Percentiles rank a stretch among this genome's conserved stretches.
Evolutionary conservation across 768 basidiomycete genomes (phyloP).

Genomic region (Amylocystis lapponica): DNA sequence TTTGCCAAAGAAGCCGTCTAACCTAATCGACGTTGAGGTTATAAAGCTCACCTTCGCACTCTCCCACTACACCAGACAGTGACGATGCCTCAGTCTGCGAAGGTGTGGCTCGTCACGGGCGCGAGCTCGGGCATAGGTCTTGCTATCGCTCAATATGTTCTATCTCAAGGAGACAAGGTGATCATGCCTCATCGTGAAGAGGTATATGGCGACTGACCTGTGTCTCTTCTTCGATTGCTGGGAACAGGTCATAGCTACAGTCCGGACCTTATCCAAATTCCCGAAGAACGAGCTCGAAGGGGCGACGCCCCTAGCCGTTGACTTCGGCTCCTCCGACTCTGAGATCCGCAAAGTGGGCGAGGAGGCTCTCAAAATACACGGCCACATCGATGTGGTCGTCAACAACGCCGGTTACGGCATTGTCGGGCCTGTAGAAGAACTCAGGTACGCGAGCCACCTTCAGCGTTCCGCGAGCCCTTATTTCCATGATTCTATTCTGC

Average conservation of each 20-base stretch:
- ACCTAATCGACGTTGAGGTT: too few species aligned
- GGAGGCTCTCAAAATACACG: conserved; percentile 23
- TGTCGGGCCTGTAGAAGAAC: conserved; percentile 34
- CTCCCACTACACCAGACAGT: too few species aligned
- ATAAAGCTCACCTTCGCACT: too few species aligned
- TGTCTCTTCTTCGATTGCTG: not conserved
- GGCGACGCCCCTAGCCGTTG: conserved; percentile 35
- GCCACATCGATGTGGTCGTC: conserved; percentile 29
- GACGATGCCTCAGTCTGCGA: too few species aligned
- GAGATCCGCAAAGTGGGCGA: conserved; percentile 29
- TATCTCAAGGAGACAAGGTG: conserved; percentile 21
- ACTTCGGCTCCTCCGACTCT: conserved; percentile 46
- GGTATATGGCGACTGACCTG: not conserved
- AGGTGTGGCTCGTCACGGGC: conserved; percentile 26
- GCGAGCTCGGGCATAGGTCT: conserved; percentile 23
- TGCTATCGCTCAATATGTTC: conserved; percentile 18
- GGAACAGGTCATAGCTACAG: conserved; percentile 48
- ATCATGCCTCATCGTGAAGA: too few species aligned
- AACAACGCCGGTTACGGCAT: conserved; percentile 40
- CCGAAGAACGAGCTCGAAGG: conserved; percentile 22
- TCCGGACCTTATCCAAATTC: conserved; percentile 37
- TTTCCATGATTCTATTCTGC: too few species aligned
- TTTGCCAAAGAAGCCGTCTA: too few species aligned
- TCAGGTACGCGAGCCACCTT: conserved; percentile 22
- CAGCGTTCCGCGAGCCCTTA: too few species aligned